phyloP scores from a whole-genome alignment of 352 stramenopile species.

The Globisporangium alternatum region DNA sequence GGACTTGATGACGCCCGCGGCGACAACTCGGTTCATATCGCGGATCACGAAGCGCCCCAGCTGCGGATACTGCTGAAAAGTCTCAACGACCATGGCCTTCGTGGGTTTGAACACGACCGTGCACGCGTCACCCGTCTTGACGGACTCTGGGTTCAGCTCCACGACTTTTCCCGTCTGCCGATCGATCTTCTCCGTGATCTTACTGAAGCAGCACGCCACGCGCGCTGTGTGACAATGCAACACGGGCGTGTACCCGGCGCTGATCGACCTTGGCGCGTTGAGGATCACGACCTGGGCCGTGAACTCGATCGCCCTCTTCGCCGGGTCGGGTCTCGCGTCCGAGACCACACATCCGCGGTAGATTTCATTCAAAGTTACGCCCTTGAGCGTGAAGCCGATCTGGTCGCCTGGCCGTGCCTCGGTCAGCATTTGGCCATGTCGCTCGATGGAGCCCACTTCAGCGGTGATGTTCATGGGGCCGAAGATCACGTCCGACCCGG shows the following conservation, averaged over 20 bases:
- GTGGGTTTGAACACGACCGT: constrained; percentile 93
- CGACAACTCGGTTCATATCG: constrained; percentile 97
- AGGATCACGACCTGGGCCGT: constrained; percentile 96
- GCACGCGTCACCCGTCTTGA: constrained; percentile 95
- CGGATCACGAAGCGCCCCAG: constrained; percentile 95
- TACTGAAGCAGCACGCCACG: constrained; percentile 94
- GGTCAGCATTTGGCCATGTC: constrained; percentile 92
- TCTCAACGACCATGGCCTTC: constrained; percentile 95
- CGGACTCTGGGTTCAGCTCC: constrained; percentile 92
- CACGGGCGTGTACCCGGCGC: constrained; percentile 92
- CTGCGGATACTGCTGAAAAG: constrained; percentile 95
- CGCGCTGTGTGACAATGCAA: constrained; percentile 98
- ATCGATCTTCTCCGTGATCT: constrained; percentile 97
- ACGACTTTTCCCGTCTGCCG: constrained; percentile 93
- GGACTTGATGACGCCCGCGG: constrained; percentile 96
- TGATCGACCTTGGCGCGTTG: constrained; percentile 93
- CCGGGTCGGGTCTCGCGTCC: constrained; percentile 92
- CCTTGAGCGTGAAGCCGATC: constrained; percentile 98
- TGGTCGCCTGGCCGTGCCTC: constrained; percentile 94
- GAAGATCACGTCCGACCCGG: constrained; percentile 91
- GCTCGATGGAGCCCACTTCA: constrained; percentile 96
- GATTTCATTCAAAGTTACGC: constrained; percentile 93
- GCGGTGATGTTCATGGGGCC: constrained; percentile 79
- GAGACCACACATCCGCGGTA: constrained; percentile 93
- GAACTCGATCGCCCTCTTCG: constrained; percentile 84